Evolutionary conservation across 1,284 basidiomycete species (phyloP).

Genomic region (Fereydounia khargensis): DNA sequence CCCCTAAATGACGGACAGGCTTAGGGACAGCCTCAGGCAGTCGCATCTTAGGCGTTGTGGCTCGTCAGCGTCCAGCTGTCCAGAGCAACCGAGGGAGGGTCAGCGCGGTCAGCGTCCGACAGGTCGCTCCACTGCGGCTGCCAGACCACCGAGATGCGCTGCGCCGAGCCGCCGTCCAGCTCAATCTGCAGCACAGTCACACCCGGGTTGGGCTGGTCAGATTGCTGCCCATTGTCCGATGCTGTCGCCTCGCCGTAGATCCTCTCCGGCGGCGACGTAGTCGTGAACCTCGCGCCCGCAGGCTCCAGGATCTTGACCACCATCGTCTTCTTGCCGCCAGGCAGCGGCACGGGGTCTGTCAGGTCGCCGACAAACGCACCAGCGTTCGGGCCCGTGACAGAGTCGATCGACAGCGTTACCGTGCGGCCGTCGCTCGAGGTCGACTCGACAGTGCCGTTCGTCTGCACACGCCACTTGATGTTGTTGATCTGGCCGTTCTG

Average conservation of each 20-base stretch:
- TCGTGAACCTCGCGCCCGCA: slow-evolving; percentile 60
- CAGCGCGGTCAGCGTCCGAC: slow-evolving; percentile 30
- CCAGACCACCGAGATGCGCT: slow-evolving; percentile 50
- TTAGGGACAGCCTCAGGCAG: background rate
- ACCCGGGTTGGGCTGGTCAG: slow-evolving; percentile 73
- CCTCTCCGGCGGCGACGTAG: slow-evolving; percentile 20
- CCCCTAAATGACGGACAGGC: too few relatives aligned
- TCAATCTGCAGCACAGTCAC: slow-evolving; percentile 77
- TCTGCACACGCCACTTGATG: slow-evolving; percentile 92
- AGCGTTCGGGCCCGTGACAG: slow-evolving; percentile 63
- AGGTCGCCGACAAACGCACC: too few relatives aligned
- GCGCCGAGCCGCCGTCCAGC: slow-evolving; percentile 57
- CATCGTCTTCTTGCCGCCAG: slow-evolving; percentile 56
- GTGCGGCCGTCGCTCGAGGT: slow-evolving; percentile 59
- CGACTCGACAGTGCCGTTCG: slow-evolving; percentile 71
- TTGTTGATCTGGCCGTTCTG: slow-evolving; percentile 25
- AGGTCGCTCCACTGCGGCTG: slow-evolving; percentile 53
- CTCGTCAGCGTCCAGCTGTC: slow-evolving; percentile 48
- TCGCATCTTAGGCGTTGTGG: slow-evolving; percentile 24
- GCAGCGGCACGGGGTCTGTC: slow-evolving; percentile 42
- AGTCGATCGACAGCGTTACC: slow-evolving; percentile 68
- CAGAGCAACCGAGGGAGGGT: slow-evolving; percentile 47
- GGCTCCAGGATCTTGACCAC: slow-evolving; percentile 64
- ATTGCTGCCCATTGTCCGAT: slow-evolving; percentile 62
- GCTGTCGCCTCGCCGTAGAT: slow-evolving; percentile 67